Base-by-base conservation (phyloP, 2,329 filamentous ascomycete genomes). In the Aspergillus texensis region DNA sequence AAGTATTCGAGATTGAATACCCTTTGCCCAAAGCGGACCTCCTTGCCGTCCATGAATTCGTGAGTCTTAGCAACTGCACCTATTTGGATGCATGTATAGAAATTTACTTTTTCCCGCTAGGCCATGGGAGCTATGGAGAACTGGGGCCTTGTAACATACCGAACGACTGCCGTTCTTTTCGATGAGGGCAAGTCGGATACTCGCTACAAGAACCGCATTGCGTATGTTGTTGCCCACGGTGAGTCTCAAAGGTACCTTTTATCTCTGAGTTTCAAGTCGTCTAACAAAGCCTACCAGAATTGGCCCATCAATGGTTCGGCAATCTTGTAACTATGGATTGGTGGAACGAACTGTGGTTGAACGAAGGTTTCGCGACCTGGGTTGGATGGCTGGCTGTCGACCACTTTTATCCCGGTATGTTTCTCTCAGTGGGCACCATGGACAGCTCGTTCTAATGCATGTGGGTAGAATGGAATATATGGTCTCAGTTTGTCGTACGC, bases 281-380 rank as follows among this genome's bases (percentile, higher is more conserved):
- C 43, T 16, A 26, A 46, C 34, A 11, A 28, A 30, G 6, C 39
- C 8, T 21, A 19, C 58, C 58, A 82, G 95, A 99, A 79, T 85
- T 99, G 66, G 95, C 94, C 61, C 93, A 97, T 75, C 93, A 96
- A 81, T 97, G 94, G 94, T 97, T 97, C 71, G 93, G 93, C 43
- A 96, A 97, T 77, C 86, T 97, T 12, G 93, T 96, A 50, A 97
- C 94, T 6, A 97, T 97, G 93, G 92, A 96, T 77, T 97, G 93
- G 93, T 95, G 92, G 92, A 92, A 90, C 75, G 91, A 96, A 81
- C 86, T 95, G 46, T 97, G 93, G 93, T 85, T 96, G 58, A 96
- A 96, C 74, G 94, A 98, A 79, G 94, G 94, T 14, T 99, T 99
- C 75, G 95, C 95, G 48, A 99, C 95, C 3, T 98, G 94, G 94